Base-by-base conservation (phyloP, 176 grass and related monocot species). In the Olyra latifolia region DNA sequence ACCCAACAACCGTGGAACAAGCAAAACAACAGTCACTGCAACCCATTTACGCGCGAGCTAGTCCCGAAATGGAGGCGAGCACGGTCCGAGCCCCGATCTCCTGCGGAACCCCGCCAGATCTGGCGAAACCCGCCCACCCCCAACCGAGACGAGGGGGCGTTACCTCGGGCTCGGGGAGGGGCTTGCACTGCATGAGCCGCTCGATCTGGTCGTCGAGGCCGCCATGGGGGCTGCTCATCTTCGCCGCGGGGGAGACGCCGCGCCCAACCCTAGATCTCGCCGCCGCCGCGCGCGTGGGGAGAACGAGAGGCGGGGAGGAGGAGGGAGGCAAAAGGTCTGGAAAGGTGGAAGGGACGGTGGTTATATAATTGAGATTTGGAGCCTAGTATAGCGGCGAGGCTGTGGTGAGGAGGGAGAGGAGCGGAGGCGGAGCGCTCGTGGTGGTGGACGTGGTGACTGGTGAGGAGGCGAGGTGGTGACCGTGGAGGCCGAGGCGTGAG, bases 131-230 rank as follows among this genome's bases (percentile, higher is more conserved):
- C 40, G 14, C 50, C 45, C 61, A 20, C 45, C 19, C 19, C 2
- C 14, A 23, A 56, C 19, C 15, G 35, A 66, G 53, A 35, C 55
- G 39, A 76, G 11, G 19, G 52, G 58, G 2, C 6, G 64, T 52
- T 62, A 95, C 95, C 96, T 98, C 96, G 66, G 86, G 80, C 66
- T 98, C 96, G 29, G 92, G 81, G 54, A 98, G 90, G 28, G 92
- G 96, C 86, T 93, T 98, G 96, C 96, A 98, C 91, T 98, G 96
- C 96, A 95, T 93, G 64, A 98, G 92, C 41, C 91, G 88, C 86
- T 87, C 86, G 90, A 98, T 98, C 92, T 98, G 92, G 8, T 91
- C 92, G 68, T 98, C 96, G 65, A 98, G 83, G 79, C 93, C 93
- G 40, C 88, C 96, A 87, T 98, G 90, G 70, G 81, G 86, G 65